Evolutionary conservation across 2,329 filamentous ascomycete species (phyloP), one percentile per base, ranked within the genome.

Genomic region (Alternaria sp.): DNA sequence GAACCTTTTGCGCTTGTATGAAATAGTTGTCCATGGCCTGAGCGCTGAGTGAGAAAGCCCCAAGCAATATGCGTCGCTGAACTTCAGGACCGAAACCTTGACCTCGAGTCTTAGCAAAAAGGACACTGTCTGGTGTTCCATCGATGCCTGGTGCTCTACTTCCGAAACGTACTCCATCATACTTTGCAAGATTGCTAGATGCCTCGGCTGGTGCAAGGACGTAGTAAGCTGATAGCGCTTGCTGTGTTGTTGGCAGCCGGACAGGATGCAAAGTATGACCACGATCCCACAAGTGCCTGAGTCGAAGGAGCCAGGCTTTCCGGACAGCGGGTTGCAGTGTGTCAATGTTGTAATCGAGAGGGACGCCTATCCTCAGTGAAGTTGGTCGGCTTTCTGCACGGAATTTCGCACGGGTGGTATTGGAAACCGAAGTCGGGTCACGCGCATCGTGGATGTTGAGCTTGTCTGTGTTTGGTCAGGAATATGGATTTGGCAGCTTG

Each of bases 21-120:
- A 99, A 99, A 79, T 98, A 97, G 76, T 98, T 99, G 77, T 97
- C 91, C 73, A 96, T 95, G 9, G 93, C 93, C 62, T 91, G 88
- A 0, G 94, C 94, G 78, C 92, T 96, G 53, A 99, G 85, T 41
- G 90, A 94, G 75, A 97, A 98, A 0, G 93, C 90, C 16, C 95
- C 95, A 0, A 99, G 86, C 8, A 99, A 80, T 59, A 99, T 96
- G 39, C 95, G 88, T 54, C 93, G 86, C 73, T 90, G 89, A 11
- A 97, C 94, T 79, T 99, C 95, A 7, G 86, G 82, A 7, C 95
- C 95, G 66, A 99, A 93, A 0, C 89, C 89, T 34, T 83, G 78
- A 14, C 89, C 90, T 57, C 95, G 87, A 0, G 91, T 93, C 41
- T 85, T 83, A 0, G 93, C 88, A 77, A 95, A 98, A 8, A 80